These are phyloP conservation scores for Calonectria pteridis DNA, from an alignment of 2,329 filamentous ascomycete species.

Conservation along the genomic window DNA sequence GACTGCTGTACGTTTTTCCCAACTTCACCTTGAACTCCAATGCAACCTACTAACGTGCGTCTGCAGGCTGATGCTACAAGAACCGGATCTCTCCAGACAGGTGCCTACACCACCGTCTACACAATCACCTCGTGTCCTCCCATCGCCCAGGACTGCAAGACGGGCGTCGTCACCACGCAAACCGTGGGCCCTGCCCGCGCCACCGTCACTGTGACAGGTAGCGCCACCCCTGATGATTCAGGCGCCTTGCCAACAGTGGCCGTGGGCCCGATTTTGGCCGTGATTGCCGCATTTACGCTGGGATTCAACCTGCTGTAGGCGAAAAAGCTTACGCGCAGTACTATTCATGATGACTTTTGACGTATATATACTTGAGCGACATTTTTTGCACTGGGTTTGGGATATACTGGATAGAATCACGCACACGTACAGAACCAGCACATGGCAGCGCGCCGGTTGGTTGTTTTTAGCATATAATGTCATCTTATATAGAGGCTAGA, in stretches of 20 bases:
- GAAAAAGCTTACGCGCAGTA: neutral
- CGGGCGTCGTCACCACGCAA: conserved; percentile 44
- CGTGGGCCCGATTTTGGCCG: conserved; percentile 35
- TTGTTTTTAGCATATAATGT: neutral
- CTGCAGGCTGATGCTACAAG: conserved; percentile 8
- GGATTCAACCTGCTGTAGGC: conserved; percentile 43
- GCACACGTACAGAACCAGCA: neutral
- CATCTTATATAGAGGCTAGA: conserved; percentile 1
- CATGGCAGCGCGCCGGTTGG: conserved; percentile 16
- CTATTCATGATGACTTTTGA: neutral
- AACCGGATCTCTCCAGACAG: conserved; percentile 28
- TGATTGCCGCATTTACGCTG: conserved; percentile 37
- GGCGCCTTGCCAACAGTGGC: conserved; percentile 34
- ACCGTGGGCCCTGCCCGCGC: conserved; percentile 33
- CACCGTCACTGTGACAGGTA: conserved; percentile 40
- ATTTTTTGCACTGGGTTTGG: neutral
- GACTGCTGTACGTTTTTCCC: conserved; percentile 19
- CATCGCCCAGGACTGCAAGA: conserved; percentile 39
- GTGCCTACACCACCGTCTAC: conserved; percentile 42
- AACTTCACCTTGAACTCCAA: neutral
- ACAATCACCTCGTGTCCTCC: conserved; percentile 45
- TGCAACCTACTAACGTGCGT: neutral
- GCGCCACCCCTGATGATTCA: conserved; percentile 20
- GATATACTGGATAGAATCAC: neutral
- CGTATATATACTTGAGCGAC: neutral